Conservation (phyloP, 2,329 filamentous ascomycete genomes). For the Cercospora berteroae region DNA sequence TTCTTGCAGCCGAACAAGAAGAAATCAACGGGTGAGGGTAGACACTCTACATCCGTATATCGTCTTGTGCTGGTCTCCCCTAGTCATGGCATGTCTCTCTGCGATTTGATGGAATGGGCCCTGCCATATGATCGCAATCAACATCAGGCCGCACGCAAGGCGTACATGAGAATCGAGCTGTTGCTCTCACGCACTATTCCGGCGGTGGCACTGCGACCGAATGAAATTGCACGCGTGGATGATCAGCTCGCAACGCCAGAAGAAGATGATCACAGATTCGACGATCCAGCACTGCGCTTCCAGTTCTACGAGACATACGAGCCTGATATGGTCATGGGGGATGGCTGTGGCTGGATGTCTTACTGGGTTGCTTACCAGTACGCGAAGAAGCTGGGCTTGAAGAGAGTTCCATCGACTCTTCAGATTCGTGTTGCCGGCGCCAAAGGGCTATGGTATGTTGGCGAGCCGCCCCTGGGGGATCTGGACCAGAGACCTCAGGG, state of each 20-base stretch:
- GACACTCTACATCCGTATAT: conserved; percentile 8
- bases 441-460: conserved; percentile 71
- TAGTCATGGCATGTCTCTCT: neutral
- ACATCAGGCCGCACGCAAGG: conserved; percentile 43
- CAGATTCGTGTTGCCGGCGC: conserved; percentile 70
- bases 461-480: neutral
- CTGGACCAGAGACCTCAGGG: conserved; percentile 8
- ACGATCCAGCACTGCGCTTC: conserved; percentile 33
- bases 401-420: conserved; percentile 60
- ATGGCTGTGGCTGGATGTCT: conserved; percentile 65
- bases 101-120: conserved; percentile 42
- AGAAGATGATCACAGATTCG: conserved; percentile 38
- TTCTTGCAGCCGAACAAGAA: conserved; percentile 39
- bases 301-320: conserved; percentile 14
- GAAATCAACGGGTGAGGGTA: conserved; percentile 19
- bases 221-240: conserved; percentile 36
- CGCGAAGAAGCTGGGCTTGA: conserved; percentile 53
- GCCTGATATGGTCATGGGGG: conserved; percentile 44
- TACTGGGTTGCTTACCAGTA: conserved; percentile 52
- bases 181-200: conserved; percentile 43
- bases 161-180: conserved; percentile 45
- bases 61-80: conserved; percentile 31
- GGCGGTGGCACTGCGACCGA: conserved; percentile 38
- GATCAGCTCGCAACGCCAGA: conserved; percentile 35
- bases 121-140: conserved; percentile 40